Conservation (phyloP, 2,329 filamentous ascomycete species). For the Coniochaeta sp. region DNA sequence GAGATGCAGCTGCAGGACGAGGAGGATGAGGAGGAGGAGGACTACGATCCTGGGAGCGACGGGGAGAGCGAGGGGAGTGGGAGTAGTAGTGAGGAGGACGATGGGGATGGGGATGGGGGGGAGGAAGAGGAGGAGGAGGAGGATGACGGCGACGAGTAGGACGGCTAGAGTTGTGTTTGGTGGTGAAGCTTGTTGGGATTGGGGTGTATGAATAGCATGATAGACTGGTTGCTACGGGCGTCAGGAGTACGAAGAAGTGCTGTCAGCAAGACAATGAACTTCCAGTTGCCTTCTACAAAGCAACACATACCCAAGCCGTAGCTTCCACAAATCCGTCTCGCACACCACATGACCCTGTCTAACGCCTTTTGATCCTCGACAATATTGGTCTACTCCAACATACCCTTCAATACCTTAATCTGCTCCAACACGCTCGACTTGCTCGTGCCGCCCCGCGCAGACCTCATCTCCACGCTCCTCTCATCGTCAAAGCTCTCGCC, state of each 20-base stretch:
- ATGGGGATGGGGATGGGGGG: conserved; percentile 43
- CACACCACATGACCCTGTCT: not conserved
- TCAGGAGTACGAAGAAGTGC: too few relatives aligned
- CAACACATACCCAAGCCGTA: too few relatives aligned
- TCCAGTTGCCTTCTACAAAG: too few relatives aligned
- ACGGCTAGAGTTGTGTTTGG: too few relatives aligned
- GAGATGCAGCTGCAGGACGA: conserved; percentile 51
- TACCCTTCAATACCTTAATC: not conserved
- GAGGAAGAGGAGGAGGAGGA: conserved; percentile 33
- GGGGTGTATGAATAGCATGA: too few relatives aligned
- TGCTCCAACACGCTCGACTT: conserved; percentile 22
- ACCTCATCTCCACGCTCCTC: conserved; percentile 71
- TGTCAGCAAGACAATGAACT: too few relatives aligned
- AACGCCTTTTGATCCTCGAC: too few relatives aligned
- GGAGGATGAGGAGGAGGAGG: conserved; percentile 58
- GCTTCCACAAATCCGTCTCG: too few relatives aligned
- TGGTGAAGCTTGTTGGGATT: too few relatives aligned
- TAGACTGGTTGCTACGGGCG: too few relatives aligned
- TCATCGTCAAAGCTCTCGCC: conserved; percentile 71
- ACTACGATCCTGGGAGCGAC: conserved; percentile 58
- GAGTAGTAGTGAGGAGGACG: conserved; percentile 40
- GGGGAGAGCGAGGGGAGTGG: conserved; percentile 53
- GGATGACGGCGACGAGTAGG: conserved; percentile 29
- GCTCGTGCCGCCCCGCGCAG: conserved; percentile 72
- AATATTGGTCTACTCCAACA: not conserved